Evolutionary conservation across 2,329 filamentous ascomycete species (phyloP).

Genomic region (Thermoascus crustaceus): DNA sequence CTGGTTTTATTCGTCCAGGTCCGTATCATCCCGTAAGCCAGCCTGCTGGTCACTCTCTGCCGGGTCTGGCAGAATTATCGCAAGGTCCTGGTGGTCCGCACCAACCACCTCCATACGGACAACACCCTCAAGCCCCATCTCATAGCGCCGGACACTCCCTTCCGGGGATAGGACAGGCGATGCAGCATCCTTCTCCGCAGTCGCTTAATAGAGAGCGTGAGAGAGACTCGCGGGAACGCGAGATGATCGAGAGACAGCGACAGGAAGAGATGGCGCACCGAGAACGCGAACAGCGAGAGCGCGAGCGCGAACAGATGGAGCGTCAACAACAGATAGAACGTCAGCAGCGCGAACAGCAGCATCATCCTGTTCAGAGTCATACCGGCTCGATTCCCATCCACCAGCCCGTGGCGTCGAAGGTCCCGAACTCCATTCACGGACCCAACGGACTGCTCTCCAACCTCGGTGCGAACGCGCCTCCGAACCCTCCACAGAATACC

Average conservation of each 20-base stretch:
- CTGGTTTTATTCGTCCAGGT: conserved; percentile 16
- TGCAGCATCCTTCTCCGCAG: conserved; percentile 36
- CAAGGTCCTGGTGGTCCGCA: conserved; percentile 35
- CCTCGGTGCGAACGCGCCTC: conserved; percentile 53
- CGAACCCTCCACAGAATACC: conserved; percentile 45
- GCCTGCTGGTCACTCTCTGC: conserved; percentile 37
- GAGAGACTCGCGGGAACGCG: conserved; percentile 49
- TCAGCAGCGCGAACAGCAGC: conserved; percentile 44
- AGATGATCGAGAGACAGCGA: conserved; percentile 40
- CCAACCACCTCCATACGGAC: conserved; percentile 35
- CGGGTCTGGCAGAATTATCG: conserved; percentile 39
- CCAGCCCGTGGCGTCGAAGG: conserved; percentile 80
- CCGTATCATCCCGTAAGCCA: conserved; percentile 36
- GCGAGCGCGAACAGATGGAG: conserved; percentile 46
- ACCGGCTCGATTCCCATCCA: conserved; percentile 84
- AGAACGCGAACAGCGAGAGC: conserved; percentile 45
- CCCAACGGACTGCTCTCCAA: conserved; percentile 80
- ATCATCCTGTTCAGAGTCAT: conserved; percentile 75
- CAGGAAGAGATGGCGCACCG: conserved; percentile 52
- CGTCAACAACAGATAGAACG: conserved; percentile 54
- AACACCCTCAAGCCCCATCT: conserved; percentile 30
- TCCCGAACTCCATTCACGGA: conserved; percentile 76
- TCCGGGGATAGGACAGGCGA: conserved; percentile 34
- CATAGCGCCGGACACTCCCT: conserved; percentile 31
- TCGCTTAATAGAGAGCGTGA: conserved; percentile 36